Evolutionary conservation across 352 stramenopile genomes (phyloP).

Genomic region (Globisporangium iwayamae): DNA sequence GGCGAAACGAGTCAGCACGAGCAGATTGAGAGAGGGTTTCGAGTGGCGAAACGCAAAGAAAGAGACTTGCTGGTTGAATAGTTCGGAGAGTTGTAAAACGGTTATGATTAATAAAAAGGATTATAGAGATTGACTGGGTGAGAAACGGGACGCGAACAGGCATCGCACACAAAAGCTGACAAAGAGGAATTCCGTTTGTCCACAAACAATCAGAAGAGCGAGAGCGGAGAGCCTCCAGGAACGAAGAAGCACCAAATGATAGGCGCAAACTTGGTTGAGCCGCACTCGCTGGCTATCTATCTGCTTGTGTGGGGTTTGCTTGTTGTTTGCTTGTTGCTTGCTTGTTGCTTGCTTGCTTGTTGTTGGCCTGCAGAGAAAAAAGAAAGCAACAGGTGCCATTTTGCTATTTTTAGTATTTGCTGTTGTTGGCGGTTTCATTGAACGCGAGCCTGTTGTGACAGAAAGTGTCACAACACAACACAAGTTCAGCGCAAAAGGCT

Average conservation of each 20-base stretch:
- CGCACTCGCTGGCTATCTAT: not conserved
- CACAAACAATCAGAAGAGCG: not conserved
- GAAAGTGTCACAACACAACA: not conserved
- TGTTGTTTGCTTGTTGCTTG: not conserved
- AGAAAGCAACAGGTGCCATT: not conserved
- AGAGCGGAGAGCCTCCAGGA: not conserved
- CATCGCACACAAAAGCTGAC: slow-evolving; percentile 8
- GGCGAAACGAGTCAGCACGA: slow-evolving; percentile 2
- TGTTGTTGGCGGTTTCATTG: not conserved
- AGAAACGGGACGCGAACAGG: not conserved
- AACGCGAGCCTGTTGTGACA: not conserved
- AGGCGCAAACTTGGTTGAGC: no score
- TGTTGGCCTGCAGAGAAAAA: not conserved
- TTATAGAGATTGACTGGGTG: slow-evolving; percentile 3
- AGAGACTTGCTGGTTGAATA: not conserved
- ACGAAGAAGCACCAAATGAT: slow-evolving; percentile 6
- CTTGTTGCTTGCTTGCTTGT: not conserved
- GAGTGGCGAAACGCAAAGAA: slow-evolving; percentile 2
- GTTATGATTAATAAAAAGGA: not conserved
- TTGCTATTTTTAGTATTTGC: no score
- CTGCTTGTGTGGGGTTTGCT: not conserved
- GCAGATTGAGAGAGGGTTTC: not conserved
- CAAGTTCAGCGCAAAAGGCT: not conserved
- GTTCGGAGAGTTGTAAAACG: not conserved
- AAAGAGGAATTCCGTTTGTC: not conserved